Evolutionary conservation across 2,329 filamentous ascomycete species (phyloP), one percentile per base, ranked within the genome.

Genomic region (Fusarium bactridioides): DNA sequence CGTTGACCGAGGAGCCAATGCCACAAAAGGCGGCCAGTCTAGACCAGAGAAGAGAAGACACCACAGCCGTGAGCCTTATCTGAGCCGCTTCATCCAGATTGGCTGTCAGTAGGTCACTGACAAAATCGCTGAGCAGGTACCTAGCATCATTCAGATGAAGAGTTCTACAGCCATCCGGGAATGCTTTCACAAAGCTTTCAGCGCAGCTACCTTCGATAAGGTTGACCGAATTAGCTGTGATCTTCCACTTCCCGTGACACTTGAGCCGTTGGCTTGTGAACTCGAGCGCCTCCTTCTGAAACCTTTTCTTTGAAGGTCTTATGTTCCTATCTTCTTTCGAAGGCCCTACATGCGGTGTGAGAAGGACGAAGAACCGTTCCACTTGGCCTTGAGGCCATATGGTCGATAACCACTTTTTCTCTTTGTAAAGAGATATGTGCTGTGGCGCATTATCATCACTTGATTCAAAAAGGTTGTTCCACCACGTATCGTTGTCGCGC

Each of bases 161-260:
- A 11, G 19, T 23, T 5, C 13, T 4, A 10, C 47, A 55, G 5
- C 29, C 9, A 1, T 18, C 4, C 0, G 37, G 29, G 5, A 35
- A 27, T 4, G 1, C 7, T 27, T 23, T 4, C 4, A 19, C 23
- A n/a, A 55, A 35, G 8, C 10, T 23, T 6, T 0, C 11, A 1
- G 4, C 5, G 19, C 37, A 55, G 5, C 40, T 21, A 1, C 47
- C 47, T 16, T 61, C n/a, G 3, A 61, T 25, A 5, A 61, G 37
- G 2, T 55, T 31, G 1, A 56, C 58, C 1, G 58, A 11, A 29
- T 13, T 35, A 5, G 18, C 29, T 0, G 57, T 55, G 2, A 55
- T 55, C 10, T 21, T 43, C 57, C 23, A 55, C 10, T 55, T 55
- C 0, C 47, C 57, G 0, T 16, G 3, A 33, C 57, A 60, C 0